Evolutionary conservation across 805 yeast species (phyloP), one percentile per base, ranked within the genome.

Genomic region (Metschnikowia henanensis): DNA sequence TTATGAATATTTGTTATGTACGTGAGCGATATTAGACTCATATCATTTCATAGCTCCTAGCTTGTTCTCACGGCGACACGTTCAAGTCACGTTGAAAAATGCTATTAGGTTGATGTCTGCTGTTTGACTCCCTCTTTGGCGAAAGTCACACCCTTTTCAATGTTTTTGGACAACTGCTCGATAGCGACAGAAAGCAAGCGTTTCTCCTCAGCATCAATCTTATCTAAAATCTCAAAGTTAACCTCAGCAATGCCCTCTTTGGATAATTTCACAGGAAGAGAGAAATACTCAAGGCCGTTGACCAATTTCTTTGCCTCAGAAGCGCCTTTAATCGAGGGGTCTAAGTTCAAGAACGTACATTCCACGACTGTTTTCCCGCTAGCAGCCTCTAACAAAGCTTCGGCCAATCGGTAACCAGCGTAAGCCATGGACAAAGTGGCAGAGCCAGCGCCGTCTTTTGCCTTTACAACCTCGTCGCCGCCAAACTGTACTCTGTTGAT

Each of bases 381-480:
- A n/a, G 51, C 49, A 2, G 75, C 71, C 50, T 59, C 59, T 55
- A 71, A 60, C 46, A 71, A 66, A 55, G 73, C 61, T 51, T 79
- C 83, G 23, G 90, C 86, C 63, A 89, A 85, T 55, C 83, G 77
- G 73, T 79, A 87, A 28, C 95, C 97, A 28, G 97, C 96, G 58
- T 83, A 85, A 8, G 97, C 97, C 97, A 91, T 92, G 23, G 96
- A 87, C 54, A 91, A 76, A 29, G 98, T 91, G 45, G 97, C 97
- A 37, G 96, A 87, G 31, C 97, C 97, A 40, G 83, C 83, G 52
- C 97, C 97, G 58, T 87, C 84, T 74, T 91, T 91, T 44, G 97
- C 97, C 72, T 86, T 76, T 52, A 91, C 98, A 37, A 91, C 96
- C 69, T 92, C 97, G 64, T 91, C 98, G 62, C 98, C 98, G 50